Conservation (phyloP, 2,329 filamentous ascomycete species). For the Colletotrichum cordylinicola region DNA sequence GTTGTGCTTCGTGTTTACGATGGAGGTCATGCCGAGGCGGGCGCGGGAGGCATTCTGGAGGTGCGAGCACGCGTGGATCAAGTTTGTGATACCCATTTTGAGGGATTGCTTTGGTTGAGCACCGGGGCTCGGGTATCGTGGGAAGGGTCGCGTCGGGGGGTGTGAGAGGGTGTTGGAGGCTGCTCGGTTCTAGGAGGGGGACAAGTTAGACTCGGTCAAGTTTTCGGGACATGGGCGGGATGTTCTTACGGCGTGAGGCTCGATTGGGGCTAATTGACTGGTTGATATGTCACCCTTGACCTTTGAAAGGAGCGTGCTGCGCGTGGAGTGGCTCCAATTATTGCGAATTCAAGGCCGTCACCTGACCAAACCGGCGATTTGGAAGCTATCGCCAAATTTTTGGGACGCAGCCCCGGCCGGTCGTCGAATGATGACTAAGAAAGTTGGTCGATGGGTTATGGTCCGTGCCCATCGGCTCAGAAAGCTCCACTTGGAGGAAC, state of each 20-base stretch:
- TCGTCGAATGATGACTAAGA: slow-evolving; percentile 19
- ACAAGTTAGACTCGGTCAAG: background rate
- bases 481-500: background rate
- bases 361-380: background rate
- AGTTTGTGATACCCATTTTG: slow-evolving; percentile 62
- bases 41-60: slow-evolving; percentile 87
- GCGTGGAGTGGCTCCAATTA: background rate
- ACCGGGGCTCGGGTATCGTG: slow-evolving; percentile 1
- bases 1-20: slow-evolving; percentile 82
- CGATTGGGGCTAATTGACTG: background rate
- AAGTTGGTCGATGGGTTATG: background rate
- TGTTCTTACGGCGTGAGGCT: background rate
- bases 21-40: slow-evolving; percentile 83
- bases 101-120: background rate
- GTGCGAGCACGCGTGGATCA: slow-evolving; percentile 86
- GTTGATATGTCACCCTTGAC: no score
- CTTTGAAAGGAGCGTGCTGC: background rate
- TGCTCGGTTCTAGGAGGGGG: background rate
- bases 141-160: background rate
- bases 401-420: slow-evolving; percentile 3
- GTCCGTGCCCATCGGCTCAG: background rate
- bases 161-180: background rate
- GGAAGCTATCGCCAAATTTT: slow-evolving; percentile 23
- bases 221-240: background rate
- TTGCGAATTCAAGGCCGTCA: background rate